phyloP scores from a whole-genome alignment of 352 stramenopile genomes.

The Saprolegnia diclina region DNA sequence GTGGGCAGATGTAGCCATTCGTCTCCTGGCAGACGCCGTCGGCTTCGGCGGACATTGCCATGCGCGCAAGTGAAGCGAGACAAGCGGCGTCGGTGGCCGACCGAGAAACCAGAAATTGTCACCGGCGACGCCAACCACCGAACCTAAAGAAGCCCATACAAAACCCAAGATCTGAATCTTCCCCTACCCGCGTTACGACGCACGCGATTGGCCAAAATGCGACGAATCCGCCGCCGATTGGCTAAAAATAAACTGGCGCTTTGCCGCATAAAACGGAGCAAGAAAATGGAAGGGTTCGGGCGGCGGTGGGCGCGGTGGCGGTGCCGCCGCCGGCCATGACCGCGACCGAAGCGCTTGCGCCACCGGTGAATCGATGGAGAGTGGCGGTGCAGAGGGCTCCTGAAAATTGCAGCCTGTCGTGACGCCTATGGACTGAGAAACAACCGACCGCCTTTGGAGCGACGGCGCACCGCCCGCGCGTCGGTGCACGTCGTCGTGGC shows the following conservation, averaged over 20 bases:
- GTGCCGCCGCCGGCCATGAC: neutral
- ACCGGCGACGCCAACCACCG: neutral
- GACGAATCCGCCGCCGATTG: neutral
- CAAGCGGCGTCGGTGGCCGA: neutral
- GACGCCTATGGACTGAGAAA: neutral
- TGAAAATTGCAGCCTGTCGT: neutral
- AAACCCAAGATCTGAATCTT: neutral
- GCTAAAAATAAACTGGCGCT: slow-evolving; percentile 19
- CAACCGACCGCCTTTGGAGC: neutral
- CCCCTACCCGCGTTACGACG: neutral
- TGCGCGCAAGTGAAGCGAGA: neutral
- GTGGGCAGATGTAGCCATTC: slow-evolving; percentile 69
- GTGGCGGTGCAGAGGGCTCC: neutral
- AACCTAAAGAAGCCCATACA: slow-evolving; percentile 16
- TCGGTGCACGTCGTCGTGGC: no score
- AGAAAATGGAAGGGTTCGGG: slow-evolving; percentile 3
- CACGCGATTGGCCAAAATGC: neutral
- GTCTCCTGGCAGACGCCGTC: neutral
- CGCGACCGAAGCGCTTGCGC: neutral
- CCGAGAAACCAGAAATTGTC: slow-evolving; percentile 8
- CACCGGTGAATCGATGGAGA: slow-evolving; percentile 3
- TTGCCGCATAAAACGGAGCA: neutral
- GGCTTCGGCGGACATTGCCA: neutral
- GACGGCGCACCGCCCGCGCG: no score
- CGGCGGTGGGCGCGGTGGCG: neutral